A percentile compares a stretch with the other conserved stretches of the same genome.
Evolutionary conservation across 306 rosid genomes (phyloP).

Genomic region (Cucurbita argyrosperma): DNA sequence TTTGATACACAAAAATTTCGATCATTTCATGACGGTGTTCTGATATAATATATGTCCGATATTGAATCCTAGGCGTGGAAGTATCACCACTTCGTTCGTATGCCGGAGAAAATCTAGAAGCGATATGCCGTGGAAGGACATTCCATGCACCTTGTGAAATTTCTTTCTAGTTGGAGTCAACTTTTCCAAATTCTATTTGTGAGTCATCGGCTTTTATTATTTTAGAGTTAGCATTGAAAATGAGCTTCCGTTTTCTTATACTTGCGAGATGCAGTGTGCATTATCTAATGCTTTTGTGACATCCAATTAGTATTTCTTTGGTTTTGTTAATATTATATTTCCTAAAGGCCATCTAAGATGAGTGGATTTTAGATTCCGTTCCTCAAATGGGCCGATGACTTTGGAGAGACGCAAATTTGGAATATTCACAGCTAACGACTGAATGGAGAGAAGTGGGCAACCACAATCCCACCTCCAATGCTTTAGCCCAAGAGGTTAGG

Average conservation of each 20-base stretch:
- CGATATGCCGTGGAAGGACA: constrained; percentile 92
- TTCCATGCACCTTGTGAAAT: constrained; percentile 98
- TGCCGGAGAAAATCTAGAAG: constrained; percentile 87
- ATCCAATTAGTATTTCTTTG: not conserved
- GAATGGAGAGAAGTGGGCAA: too few species aligned
- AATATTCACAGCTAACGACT: not conserved
- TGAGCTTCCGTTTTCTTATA: not conserved
- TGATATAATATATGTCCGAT: constrained; percentile 4
- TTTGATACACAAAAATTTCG: not conserved
- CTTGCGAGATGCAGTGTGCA: not conserved
- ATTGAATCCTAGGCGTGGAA: constrained; percentile 59
- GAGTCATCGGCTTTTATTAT: not conserved
- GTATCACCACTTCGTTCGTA: constrained; percentile 93
- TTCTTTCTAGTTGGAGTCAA: constrained; percentile 35
- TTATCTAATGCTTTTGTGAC: constrained; percentile 1
- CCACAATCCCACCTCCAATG: not conserved
- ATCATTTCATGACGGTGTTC: not conserved
- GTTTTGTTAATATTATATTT: not conserved
- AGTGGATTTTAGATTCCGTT: not conserved
- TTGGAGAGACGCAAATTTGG: not conserved
- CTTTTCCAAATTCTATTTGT: not conserved
- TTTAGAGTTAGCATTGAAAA: not conserved
- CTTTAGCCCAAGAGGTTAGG: not conserved
- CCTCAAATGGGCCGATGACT: not conserved
- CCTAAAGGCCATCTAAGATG: not conserved